Base-by-base conservation (phyloP, 257 asterid species). In the Plantago major region DNA sequence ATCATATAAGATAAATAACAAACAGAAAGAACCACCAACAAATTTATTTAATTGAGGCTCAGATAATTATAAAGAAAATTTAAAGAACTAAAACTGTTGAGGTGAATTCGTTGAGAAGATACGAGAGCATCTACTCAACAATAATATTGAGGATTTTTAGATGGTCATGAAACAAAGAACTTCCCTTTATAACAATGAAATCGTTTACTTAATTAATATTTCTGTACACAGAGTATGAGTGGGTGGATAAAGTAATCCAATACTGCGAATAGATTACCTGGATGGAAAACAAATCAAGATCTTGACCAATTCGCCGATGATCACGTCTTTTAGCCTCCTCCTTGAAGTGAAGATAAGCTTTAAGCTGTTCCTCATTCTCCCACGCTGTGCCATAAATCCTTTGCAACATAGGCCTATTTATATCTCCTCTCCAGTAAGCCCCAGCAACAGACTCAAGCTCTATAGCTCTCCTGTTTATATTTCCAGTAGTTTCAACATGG, bases 391-490 rank as follows among this genome's bases (percentile, higher is more conserved):
- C 99, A 72, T 92, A 92, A 68, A 92, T 84, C 66, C 99, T 83
- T 76, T 92, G 99, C 72, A 92, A 83, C 99, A 92, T 89, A 46
- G 94, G 95, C 69, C 73, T 89, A 64, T 78, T 74, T 58, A 77
- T 79, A 65, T 92, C 95, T 73, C 99, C 97, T 80, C 99, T 81
- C 99, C 99, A 92, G 82, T 92, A 92, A 62, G 99, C 99, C 73
- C 99, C 99, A 65, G 99, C 99, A 72, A 92, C 96, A 55, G 97
- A 92, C 74, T 92, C 99, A 62, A 92, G 99, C 54, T 86, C 90
- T 46, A 92, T 73, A 65, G 95, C 95, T 73, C 85, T 92, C 65
- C 79, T 86, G 72, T 82, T 81, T 67, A 92, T 92, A 55, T 81
- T 73, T 55, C 97, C 99, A 55, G 99, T 92, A 72, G 94, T 78